phyloP scores from a whole-genome alignment of 1,284 basidiomycete genomes.

The Cutaneotrichosporon sp. region DNA sequence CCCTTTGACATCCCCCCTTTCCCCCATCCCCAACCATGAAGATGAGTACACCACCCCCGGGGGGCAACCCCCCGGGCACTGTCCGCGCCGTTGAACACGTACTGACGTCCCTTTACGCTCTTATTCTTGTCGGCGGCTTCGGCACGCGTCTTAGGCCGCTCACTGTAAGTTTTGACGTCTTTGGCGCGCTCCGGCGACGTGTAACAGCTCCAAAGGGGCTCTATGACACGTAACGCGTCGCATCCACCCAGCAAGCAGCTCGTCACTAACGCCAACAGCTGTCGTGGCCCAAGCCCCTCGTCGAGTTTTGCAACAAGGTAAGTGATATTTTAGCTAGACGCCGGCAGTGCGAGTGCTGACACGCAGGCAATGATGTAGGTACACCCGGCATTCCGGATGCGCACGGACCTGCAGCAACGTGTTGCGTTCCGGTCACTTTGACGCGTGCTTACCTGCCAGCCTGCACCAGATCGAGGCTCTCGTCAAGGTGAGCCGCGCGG shows the following conservation, averaged over 20 bases:
- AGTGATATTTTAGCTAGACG: constrained; percentile 45
- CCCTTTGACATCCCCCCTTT: constrained; percentile 1
- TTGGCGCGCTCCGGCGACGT: too few relatives aligned
- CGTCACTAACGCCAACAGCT: too few relatives aligned
- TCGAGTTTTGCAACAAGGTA: constrained; percentile 53
- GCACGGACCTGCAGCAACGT: too few relatives aligned
- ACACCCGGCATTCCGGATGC: too few relatives aligned
- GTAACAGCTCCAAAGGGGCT: too few relatives aligned
- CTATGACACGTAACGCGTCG: too few relatives aligned
- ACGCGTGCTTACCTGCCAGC: constrained; percentile 28
- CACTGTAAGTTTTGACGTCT: constrained; percentile 46
- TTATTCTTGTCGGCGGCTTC: constrained; percentile 52
- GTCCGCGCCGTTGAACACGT: neutral
- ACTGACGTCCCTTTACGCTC: constrained; percentile 37
- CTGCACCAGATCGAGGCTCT: constrained; percentile 54
- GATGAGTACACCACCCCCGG: too few relatives aligned
- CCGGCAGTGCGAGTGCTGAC: constrained; percentile 2
- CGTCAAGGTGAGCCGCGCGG: constrained; percentile 47
- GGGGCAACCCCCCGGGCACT: too few relatives aligned
- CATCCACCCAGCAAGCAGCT: too few relatives aligned
- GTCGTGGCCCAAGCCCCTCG: constrained; percentile 53
- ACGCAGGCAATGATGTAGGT: constrained; percentile 48
- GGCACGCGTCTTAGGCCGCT: constrained; percentile 53
- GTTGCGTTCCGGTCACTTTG: neutral
- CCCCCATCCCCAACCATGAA: constrained; percentile 34